Conservation (phyloP, 306 rosid genomes). For the Citrullus colocynthis region DNA sequence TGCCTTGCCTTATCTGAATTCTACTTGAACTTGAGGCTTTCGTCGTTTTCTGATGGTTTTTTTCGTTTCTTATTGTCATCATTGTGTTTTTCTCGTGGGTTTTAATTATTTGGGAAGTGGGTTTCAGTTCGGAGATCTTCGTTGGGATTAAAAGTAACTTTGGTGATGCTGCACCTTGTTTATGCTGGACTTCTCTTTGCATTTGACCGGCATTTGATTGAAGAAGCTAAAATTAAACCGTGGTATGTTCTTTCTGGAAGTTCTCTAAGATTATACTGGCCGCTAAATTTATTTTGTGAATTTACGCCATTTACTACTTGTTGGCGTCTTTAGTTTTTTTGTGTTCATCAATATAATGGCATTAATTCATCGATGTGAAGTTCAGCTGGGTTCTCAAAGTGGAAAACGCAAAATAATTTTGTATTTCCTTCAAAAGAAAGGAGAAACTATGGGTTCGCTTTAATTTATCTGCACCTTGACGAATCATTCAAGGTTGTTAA, state of each 20-base stretch:
- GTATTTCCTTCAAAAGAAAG: neutral
- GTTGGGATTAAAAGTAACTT: conserved; percentile 52
- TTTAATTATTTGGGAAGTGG: conserved; percentile 6
- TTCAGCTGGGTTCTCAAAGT: neutral
- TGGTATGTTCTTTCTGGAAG: conserved; percentile 31
- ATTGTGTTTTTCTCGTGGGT: neutral
- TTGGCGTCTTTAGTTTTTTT: neutral
- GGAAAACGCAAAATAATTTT: neutral
- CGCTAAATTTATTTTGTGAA: neutral
- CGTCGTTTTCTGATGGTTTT: neutral
- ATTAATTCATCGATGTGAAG: neutral
- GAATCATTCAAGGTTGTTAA: neutral
- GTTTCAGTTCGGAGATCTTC: conserved; percentile 78
- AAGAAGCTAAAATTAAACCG: conserved; percentile 57
- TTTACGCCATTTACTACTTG: neutral
- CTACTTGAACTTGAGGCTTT: neutral
- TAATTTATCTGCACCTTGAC: neutral
- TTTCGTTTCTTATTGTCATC: neutral
- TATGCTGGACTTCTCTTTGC: conserved; percentile 60
- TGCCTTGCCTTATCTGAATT: neutral
- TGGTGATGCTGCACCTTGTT: conserved; percentile 56
- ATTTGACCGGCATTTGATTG: conserved; percentile 58
- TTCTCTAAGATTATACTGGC: neutral
- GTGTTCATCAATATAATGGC: neutral
- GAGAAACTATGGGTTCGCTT: neutral